Conservation (phyloP, 495 filamentous ascomycete genomes). For the Penicillium cosmopolitanum region DNA sequence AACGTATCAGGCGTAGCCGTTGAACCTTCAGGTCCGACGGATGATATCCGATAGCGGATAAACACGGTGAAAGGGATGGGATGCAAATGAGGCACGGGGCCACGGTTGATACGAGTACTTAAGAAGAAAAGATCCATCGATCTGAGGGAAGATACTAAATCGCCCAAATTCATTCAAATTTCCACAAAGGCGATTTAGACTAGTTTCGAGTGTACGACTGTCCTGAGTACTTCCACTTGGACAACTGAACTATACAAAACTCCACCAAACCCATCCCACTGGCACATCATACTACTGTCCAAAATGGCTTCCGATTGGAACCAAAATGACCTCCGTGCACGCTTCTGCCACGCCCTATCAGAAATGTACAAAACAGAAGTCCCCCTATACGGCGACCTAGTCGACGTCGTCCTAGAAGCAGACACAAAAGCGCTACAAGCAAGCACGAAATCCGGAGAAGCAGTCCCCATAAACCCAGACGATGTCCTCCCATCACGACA, state of each 20-base stretch:
- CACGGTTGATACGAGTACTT: no score
- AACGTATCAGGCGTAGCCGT: background rate
- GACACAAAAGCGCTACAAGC: slow-evolving; percentile 25
- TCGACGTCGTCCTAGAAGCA: slow-evolving; percentile 38
- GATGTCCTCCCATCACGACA: slow-evolving; percentile 35
- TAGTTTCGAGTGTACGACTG: no score
- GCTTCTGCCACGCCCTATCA: slow-evolving; percentile 41
- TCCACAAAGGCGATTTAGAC: no score
- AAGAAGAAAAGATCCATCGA: no score
- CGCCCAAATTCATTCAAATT: no score
- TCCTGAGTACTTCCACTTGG: no score
- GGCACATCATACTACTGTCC: background rate
- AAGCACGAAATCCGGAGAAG: slow-evolving; percentile 12
- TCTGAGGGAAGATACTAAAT: no score
- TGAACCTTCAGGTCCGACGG: no score
- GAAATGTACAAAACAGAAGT: slow-evolving; percentile 47
- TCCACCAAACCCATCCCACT: no score
- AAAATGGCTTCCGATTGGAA: slow-evolving; percentile 23
- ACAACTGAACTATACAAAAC: no score
- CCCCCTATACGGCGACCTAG: slow-evolving; percentile 42
- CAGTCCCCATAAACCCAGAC: slow-evolving; percentile 24
- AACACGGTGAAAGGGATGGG: slow-evolving; percentile 13
- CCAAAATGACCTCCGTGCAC: slow-evolving; percentile 33
- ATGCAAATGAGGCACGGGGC: background rate
- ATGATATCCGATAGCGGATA: slow-evolving; percentile 26